Evolutionary conservation across 2,329 filamentous ascomycete genomes (phyloP), one percentile per base, ranked within the genome.

Genomic region (Cyanodermella asteris): DNA sequence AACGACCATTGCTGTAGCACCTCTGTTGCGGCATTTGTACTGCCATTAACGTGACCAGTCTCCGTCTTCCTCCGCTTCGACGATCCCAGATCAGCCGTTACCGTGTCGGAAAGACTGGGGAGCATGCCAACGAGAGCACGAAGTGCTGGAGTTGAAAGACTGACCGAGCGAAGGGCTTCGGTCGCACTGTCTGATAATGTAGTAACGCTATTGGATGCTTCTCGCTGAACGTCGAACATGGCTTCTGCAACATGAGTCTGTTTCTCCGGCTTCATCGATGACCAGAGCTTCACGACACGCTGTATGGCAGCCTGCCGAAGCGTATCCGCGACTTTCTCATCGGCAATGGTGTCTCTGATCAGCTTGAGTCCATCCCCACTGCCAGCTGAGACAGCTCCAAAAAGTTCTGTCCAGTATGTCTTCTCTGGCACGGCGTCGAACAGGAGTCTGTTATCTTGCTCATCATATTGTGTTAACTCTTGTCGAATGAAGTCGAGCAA

Each of bases 11-110:
- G n/a, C n/a, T n/a, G n/a, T n/a, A n/a, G n/a, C n/a, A n/a, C n/a
- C n/a, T n/a, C n/a, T n/a, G n/a, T n/a, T n/a, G n/a, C n/a, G n/a
- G n/a, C n/a, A n/a, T n/a, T n/a, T n/a, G n/a, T n/a, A n/a, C n/a
- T n/a, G n/a, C n/a, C n/a, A n/a, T n/a, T n/a, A n/a, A 64, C 61
- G 34, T 76, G 73, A 10, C 65, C 71, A 27, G 72, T 67, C 47
- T 76, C 90, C 1, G 69, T 78, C 28, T 80, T 65, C 39, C 80
- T 68, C 33, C 78, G 62, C 55, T 91, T 91, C 34, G 71, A 71
- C 2, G 74, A 63, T 7, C 75, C 72, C 8, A 70, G 64, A 28
- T 72, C 68, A 23, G 69, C 70, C 20, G 72, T 68, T 47, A 82
- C 62, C 37, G 74, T 68, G 3, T 70, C 43, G 19, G 49, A 61